These are phyloP conservation scores for Gentiana dahurica DNA, from an alignment of 257 asterid species.

Conservation along the genomic window DNA sequence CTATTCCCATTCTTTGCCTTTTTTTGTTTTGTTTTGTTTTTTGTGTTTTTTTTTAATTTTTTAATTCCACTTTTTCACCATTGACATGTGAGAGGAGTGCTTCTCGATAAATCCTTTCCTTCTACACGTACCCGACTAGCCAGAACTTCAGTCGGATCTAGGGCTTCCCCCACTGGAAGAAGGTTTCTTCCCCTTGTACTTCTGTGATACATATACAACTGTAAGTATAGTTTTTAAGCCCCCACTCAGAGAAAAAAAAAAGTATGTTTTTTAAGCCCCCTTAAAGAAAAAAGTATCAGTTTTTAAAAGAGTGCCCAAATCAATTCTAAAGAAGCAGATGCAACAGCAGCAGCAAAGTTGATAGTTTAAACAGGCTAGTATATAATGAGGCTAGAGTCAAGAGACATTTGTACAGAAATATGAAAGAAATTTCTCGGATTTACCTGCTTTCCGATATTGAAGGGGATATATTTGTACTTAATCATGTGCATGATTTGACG, in stretches of 20 bases:
- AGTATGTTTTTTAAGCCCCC: too few relatives aligned
- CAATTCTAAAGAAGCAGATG: too few relatives aligned
- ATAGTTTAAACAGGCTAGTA: not conserved
- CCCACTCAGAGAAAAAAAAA: not conserved
- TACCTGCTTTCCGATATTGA: slow-evolving; percentile 73
- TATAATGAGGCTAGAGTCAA: too few relatives aligned
- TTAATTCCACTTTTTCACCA: not conserved
- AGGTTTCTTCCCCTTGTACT: slow-evolving; percentile 49
- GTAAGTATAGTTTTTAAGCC: not conserved
- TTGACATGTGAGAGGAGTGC: not conserved
- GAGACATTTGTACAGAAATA: too few relatives aligned
- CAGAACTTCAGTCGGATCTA: slow-evolving; percentile 46
- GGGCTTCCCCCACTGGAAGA: slow-evolving; percentile 45
- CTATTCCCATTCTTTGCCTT: not conserved
- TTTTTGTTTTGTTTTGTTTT: not conserved
- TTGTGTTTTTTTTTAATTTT: too few relatives aligned
- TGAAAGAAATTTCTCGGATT: not conserved
- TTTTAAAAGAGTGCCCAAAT: too few relatives aligned
- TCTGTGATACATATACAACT: slow-evolving; percentile 34
- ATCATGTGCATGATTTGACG: slow-evolving; percentile 80
- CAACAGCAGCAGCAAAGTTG: not conserved
- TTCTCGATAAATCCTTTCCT: not conserved
- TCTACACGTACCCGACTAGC: not conserved
- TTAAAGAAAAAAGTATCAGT: too few relatives aligned
- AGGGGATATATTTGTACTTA: slow-evolving; percentile 65